Evolutionary conservation across 768 basidiomycete species (phyloP).

Genomic region (Mycena chlorophos): DNA sequence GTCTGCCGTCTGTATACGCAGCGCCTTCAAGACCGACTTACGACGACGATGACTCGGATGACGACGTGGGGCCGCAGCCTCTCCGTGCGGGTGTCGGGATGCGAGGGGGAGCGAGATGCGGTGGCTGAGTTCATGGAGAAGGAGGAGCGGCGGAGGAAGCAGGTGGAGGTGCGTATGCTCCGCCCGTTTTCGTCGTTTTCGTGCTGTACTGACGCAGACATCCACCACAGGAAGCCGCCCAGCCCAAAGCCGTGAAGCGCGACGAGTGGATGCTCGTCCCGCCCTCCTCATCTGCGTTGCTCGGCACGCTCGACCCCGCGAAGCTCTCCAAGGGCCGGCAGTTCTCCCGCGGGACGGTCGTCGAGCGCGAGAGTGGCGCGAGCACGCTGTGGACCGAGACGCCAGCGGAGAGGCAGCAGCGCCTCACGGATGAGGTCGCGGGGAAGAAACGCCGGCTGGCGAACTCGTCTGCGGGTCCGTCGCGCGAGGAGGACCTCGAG

Average conservation of each 20-base stretch:
- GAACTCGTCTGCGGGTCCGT: constrained; percentile 49
- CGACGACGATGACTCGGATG: constrained; percentile 64
- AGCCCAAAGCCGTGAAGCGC: constrained; percentile 76
- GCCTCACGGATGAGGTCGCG: constrained; percentile 86
- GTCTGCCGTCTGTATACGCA: too few species aligned
- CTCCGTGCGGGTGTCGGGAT: constrained; percentile 49
- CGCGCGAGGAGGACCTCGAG: constrained; percentile 39
- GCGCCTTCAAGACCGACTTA: constrained; percentile 29
- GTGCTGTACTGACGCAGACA: not conserved
- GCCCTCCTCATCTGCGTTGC: constrained; percentile 78
- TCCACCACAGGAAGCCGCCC: constrained; percentile 60
- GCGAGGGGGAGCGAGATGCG: constrained; percentile 56
- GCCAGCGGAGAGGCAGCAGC: constrained; percentile 85
- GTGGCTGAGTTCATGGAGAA: constrained; percentile 82
- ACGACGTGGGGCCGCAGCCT: constrained; percentile 84
- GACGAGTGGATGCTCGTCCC: constrained; percentile 99
- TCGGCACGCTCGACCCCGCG: constrained; percentile 81
- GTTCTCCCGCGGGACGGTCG: constrained; percentile 60
- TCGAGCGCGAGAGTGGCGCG: constrained; percentile 41
- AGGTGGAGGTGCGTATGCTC: constrained; percentile 53
- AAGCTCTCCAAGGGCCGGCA: constrained; percentile 71
- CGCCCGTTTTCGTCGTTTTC: not conserved
- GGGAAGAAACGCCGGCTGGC: constrained; percentile 80
- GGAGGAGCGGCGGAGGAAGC: constrained; percentile 74
- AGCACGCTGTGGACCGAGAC: constrained; percentile 95